Conservation (phyloP, 1,284 basidiomycete species). For the Sutorius eximius region DNA sequence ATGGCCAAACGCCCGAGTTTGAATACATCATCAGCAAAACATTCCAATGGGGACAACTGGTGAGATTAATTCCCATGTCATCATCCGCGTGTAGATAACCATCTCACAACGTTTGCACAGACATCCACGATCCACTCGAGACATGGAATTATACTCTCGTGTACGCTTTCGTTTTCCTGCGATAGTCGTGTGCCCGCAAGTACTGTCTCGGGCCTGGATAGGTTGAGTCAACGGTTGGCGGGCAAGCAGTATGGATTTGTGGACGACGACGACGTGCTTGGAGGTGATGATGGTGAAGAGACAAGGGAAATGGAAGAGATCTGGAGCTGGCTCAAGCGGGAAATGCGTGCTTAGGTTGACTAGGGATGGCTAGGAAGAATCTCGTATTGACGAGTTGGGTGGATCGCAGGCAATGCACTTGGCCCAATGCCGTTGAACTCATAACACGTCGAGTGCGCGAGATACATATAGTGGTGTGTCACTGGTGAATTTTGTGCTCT, state of each 20-base stretch:
- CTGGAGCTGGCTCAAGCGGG: conserved; percentile 31
- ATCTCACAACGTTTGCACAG: conserved; percentile 7
- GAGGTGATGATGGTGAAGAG: neutral
- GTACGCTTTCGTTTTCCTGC: conserved; percentile 38
- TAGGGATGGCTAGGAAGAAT: neutral
- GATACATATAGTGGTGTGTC: too few relatives aligned
- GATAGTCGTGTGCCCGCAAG: conserved; percentile 8
- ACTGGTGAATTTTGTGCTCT: neutral
- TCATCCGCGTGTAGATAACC: neutral
- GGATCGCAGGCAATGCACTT: too few relatives aligned
- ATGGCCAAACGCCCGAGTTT: conserved; percentile 95
- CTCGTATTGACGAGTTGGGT: neutral
- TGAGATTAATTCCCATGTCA: conserved; percentile 36
- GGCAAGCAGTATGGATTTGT: conserved; percentile 55
- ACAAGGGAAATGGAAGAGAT: conserved; percentile 12
- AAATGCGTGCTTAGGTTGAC: conserved; percentile 24
- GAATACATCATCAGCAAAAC: conserved; percentile 51
- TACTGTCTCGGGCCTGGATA: conserved; percentile 22
- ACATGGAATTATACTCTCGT: conserved; percentile 62
- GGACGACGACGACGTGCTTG: conserved; percentile 30
- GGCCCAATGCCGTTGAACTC: neutral
- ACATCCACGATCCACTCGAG: conserved; percentile 48
- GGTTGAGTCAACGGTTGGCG: conserved; percentile 35
- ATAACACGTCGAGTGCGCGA: too few relatives aligned
- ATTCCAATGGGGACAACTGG: conserved; percentile 64